Conservation (phyloP, 345 rosid genomes). For the Acer yangbiense region DNA sequence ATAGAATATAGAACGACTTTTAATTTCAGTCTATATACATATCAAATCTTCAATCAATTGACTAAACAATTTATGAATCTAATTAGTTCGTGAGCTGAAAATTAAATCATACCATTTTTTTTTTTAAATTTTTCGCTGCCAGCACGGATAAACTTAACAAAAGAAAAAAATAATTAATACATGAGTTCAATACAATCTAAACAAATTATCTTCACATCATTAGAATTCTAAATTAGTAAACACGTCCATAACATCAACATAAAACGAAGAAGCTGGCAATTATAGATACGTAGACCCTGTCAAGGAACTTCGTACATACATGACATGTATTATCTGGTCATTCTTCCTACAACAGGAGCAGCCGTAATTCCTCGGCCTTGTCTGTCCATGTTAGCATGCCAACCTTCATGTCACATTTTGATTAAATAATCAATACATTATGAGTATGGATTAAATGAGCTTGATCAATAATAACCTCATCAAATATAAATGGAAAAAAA, state of each 20-base stretch:
- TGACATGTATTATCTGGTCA: constrained; percentile 32
- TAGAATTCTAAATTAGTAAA: not conserved
- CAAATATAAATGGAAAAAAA: not conserved
- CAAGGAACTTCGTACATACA: not conserved
- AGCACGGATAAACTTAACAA: too few species aligned
- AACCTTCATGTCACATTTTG: constrained; percentile 33
- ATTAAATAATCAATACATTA: constrained; percentile 1
- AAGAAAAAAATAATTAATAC: not conserved
- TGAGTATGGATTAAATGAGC: not conserved
- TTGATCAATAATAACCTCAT: not conserved
- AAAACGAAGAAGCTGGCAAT: not conserved
- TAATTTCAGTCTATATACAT: too few species aligned
- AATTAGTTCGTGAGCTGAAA: too few species aligned
- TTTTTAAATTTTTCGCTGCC: too few species aligned
- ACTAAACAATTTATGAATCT: too few species aligned
- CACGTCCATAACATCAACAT: too few species aligned
- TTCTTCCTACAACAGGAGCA: constrained; percentile 34
- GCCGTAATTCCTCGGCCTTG: constrained; percentile 38
- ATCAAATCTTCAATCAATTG: too few species aligned
- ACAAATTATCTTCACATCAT: not conserved
- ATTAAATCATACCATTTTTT: too few species aligned
- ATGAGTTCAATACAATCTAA: not conserved
- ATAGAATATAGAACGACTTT: too few species aligned
- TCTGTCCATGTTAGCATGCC: constrained; percentile 54
- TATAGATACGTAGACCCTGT: not conserved